Evolutionary conservation across 768 basidiomycete species (phyloP).

Genomic region (Leccinum rimulosum): DNA sequence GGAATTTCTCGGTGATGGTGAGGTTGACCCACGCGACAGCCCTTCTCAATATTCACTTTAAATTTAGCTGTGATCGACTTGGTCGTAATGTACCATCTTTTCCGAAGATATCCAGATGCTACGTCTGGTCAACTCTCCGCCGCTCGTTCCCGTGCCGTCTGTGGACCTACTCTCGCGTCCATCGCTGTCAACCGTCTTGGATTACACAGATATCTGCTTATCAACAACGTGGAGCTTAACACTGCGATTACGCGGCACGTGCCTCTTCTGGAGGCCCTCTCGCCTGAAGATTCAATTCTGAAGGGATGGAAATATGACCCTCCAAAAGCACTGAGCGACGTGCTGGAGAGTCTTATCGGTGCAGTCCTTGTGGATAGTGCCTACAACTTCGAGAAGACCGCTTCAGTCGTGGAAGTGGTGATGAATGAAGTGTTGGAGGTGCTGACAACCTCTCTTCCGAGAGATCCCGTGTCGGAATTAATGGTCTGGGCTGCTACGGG

Average conservation of each 20-base stretch:
- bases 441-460: constrained; percentile 56
- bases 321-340: constrained; percentile 82
- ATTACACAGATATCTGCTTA: constrained; percentile 68
- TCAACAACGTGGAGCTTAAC: constrained; percentile 67
- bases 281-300: constrained; percentile 59
- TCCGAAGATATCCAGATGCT: constrained; percentile 62
- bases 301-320: constrained; percentile 82
- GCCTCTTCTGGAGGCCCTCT: constrained; percentile 53
- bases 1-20: constrained; percentile 90
- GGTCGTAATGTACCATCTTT: constrained; percentile 71
- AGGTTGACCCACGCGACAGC: constrained; percentile 20
- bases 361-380: constrained; percentile 80
- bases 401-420: constrained; percentile 53
- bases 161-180: constrained; percentile 68
- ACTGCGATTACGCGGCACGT: constrained; percentile 60
- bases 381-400: constrained; percentile 69
- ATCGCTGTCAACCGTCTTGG: constrained; percentile 62
- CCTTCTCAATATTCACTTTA: constrained; percentile 7
- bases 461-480: constrained; percentile 73
- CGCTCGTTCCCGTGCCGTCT: constrained; percentile 69
- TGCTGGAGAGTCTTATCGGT: constrained; percentile 82
- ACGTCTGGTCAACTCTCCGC: constrained; percentile 76
- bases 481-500: constrained; percentile 59
- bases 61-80: constrained; percentile 64
- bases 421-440: constrained; percentile 67